Evolutionary conservation across 2,329 filamentous ascomycete genomes (phyloP).

Genomic region (Trichoderma guizhouense): DNA sequence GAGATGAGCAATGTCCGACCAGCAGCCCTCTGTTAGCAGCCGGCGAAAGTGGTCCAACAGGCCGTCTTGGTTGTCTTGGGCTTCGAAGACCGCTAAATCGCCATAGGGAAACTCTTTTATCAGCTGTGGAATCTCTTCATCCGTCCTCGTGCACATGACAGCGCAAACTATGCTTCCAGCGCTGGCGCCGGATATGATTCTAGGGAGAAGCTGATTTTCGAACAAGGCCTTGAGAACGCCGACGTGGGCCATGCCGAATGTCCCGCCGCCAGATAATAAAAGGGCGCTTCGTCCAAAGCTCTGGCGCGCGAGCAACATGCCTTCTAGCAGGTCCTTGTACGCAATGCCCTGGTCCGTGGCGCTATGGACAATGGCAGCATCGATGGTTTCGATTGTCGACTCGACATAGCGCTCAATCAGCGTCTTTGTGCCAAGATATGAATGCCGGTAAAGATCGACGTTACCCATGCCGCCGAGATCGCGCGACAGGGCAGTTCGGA

Average conservation of each 20-base stretch:
- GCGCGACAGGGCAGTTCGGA: constrained; percentile 76
- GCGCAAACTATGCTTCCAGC: constrained; percentile 84
- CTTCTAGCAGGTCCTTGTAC: constrained; percentile 60
- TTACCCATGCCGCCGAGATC: constrained; percentile 85
- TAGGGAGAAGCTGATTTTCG: constrained; percentile 70
- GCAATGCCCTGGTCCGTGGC: constrained; percentile 53
- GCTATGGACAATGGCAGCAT: constrained; percentile 64
- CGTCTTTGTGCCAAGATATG: constrained; percentile 80
- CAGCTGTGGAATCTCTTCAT: constrained; percentile 71
- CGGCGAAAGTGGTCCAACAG: constrained; percentile 67
- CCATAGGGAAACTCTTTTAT: constrained; percentile 71
- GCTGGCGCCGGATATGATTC: constrained; percentile 84
- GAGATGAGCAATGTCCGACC: constrained; percentile 81
- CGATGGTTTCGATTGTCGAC: constrained; percentile 71
- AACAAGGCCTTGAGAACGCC: constrained; percentile 81
- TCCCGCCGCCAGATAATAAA: constrained; percentile 79
- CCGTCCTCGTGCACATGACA: constrained; percentile 72
- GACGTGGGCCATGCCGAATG: constrained; percentile 89
- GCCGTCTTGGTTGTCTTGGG: constrained; percentile 54
- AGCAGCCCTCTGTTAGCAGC: constrained; percentile 75
- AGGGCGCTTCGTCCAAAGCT: constrained; percentile 83
- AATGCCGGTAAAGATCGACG: constrained; percentile 75
- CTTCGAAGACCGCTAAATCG: constrained; percentile 78
- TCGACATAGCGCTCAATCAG: constrained; percentile 85
- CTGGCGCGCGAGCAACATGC: constrained; percentile 68